Conservation (phyloP, 2,329 filamentous ascomycete species). For the Cladophialophora chaetospira region DNA sequence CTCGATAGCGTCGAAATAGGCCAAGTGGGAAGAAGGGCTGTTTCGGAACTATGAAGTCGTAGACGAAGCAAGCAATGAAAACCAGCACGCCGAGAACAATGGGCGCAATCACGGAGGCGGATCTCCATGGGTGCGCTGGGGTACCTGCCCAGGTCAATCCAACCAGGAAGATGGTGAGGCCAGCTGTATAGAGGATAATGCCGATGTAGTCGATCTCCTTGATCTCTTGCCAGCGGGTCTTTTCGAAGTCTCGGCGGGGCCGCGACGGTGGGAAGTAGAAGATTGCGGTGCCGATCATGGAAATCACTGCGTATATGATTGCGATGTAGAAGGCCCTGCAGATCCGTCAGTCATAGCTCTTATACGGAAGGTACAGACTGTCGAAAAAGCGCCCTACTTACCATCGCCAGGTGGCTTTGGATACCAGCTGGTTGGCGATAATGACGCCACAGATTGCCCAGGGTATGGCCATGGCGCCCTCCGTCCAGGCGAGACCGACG, state of each 20-base stretch:
- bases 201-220: conserved; percentile 34
- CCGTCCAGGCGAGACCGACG: conserved; percentile 2
- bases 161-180: conserved; percentile 10
- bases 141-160: conserved; percentile 19
- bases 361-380: too few species aligned
- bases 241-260: conserved; percentile 42
- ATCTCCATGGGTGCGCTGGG: conserved; percentile 24
- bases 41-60: conserved; percentile 42
- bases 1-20: conserved; percentile 4
- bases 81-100: conserved; percentile 9
- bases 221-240: conserved; percentile 40
- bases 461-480: conserved; percentile 3
- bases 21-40: conserved; percentile 32
- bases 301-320: conserved; percentile 8
- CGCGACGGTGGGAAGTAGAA: conserved; percentile 54
- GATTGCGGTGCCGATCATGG: conserved; percentile 41
- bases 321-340: conserved; percentile 48
- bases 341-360: too few species aligned
- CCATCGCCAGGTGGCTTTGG: conserved; percentile 1
- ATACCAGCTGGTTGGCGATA: conserved; percentile 1
- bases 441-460: conserved; percentile 4
- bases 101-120: conserved; percentile 11
- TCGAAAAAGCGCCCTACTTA: too few species aligned
- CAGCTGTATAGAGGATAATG: conserved; percentile 8
- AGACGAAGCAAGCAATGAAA: conserved; percentile 32